Evolutionary conservation across 164 flowering plant genomes (phyloP).

Genomic region (Euptelea pleiosperma): DNA sequence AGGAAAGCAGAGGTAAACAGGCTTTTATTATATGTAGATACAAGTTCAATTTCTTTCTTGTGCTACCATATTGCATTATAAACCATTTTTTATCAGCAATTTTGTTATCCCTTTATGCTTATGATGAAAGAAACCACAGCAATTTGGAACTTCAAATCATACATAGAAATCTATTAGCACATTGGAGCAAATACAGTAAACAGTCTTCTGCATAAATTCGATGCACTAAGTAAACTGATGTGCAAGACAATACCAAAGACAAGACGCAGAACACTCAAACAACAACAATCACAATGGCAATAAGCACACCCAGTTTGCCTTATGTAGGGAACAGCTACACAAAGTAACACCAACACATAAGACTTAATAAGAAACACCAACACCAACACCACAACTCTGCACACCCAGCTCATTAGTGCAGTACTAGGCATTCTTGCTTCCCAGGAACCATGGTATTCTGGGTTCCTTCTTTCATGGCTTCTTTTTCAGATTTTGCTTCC

Average conservation of each 20-base stretch:
- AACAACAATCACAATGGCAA: constrained; percentile 13
- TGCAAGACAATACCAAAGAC: neutral
- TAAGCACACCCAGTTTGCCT: constrained; percentile 24
- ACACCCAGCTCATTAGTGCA: too few relatives aligned
- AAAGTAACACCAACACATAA: neutral
- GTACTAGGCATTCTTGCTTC: constrained; percentile 52
- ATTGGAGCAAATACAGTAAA: constrained; percentile 8
- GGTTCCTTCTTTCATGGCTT: constrained; percentile 26
- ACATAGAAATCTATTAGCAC: neutral
- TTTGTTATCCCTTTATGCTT: too few relatives aligned
- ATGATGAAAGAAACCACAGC: neutral
- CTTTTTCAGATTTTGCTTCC: constrained; percentile 32
- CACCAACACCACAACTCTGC: too few relatives aligned
- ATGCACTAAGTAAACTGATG: neutral
- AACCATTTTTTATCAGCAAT: too few relatives aligned
- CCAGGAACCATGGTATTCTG: constrained; percentile 34
- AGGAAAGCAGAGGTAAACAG: too few relatives aligned
- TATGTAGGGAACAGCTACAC: constrained; percentile 24
- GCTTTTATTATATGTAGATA: neutral
- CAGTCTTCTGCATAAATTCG: constrained; percentile 1
- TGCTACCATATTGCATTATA: too few relatives aligned
- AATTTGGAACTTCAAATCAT: neutral
- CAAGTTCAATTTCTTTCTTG: too few relatives aligned
- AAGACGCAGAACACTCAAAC: neutral
- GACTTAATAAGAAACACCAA: too few relatives aligned